These are phyloP conservation scores for Cryphonectria parasitica DNA, from an alignment of 2,329 filamentous ascomycete species.

Conservation along the genomic window DNA sequence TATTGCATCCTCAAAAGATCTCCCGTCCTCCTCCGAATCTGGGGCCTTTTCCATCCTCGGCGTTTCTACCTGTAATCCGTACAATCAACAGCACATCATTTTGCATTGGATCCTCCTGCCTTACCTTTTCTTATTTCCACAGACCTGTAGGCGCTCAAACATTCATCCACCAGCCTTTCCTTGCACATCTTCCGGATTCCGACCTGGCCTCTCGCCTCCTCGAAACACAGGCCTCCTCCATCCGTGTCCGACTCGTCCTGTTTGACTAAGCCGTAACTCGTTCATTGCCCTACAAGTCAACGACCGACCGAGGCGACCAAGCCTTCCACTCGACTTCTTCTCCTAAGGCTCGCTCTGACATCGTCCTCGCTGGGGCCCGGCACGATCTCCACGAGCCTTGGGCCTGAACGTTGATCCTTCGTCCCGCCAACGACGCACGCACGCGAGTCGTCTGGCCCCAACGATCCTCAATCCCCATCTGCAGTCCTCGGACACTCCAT, in stretches of 20 bases:
- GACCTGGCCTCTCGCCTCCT: neutral
- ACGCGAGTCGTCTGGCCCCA: neutral
- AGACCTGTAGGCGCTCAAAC: neutral
- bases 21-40: slow-evolving; percentile 1
- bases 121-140: neutral
- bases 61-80: neutral
- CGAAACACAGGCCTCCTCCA: neutral
- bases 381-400: neutral
- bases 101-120: neutral
- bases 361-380: neutral
- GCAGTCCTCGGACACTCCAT: neutral
- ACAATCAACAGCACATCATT: neutral
- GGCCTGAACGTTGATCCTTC: neutral
- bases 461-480: neutral
- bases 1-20: neutral
- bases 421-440: neutral
- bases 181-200: neutral
- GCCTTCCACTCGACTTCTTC: neutral
- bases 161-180: neutral
- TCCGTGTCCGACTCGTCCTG: neutral
- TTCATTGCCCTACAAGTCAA: neutral
- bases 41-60: neutral
- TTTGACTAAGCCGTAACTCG: slow-evolving; percentile 3
- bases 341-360: neutral
- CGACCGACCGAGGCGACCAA: neutral